Evolutionary conservation across 306 rosid species (phyloP), one percentile per base, ranked within the genome.

Genomic region (Carpinus viminea): DNA sequence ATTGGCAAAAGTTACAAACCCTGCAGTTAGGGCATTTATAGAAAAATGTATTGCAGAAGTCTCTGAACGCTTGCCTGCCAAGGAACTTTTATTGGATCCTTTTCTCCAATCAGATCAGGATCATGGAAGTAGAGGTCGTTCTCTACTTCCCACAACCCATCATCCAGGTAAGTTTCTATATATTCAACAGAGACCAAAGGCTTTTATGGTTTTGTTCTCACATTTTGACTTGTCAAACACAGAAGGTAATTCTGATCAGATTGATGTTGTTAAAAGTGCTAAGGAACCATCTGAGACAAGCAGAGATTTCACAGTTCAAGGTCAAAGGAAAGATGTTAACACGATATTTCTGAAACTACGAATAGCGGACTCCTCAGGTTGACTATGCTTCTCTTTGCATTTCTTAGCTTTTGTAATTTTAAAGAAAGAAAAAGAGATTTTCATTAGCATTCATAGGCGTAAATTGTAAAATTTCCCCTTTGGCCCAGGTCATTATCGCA

Each of bases 321-420:
- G 98, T 77, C 92, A 91, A 70, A 87, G 89, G 89, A 93, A 83
- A 88, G 98, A 91, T 69, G 66, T 81, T 21, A 81, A 90, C 81
- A 96, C 91, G 18, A 89, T 96, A 76, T 93, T 90, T 89, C 88
- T 96, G 82, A 91, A 96, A 85, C 78, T 96, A 68, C 89, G 94
- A 78, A 93, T 96, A 80, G 90, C 82, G 34, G 97, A 90, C 88
- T 84, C 92, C 45, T 84, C 91, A 84, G 99, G 99, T 93, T 64
- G 15, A 81, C 66, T 46, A 28, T 51, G 73, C 69, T 57, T 74
- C 70, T 82, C 62, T 54, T 52, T 51, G 24, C 8, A 68, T 41
- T 12, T 8, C 56, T 55, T 48, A 61, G 34, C 34, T 80, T 31
- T 8, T 74, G 65, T 70, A 10, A 34, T 76, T 61, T 68, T 52